Evolutionary conservation across 495 filamentous ascomycete genomes (phyloP), one percentile per base, ranked within the genome.

Genomic region (Articulospora tetracladia): DNA sequence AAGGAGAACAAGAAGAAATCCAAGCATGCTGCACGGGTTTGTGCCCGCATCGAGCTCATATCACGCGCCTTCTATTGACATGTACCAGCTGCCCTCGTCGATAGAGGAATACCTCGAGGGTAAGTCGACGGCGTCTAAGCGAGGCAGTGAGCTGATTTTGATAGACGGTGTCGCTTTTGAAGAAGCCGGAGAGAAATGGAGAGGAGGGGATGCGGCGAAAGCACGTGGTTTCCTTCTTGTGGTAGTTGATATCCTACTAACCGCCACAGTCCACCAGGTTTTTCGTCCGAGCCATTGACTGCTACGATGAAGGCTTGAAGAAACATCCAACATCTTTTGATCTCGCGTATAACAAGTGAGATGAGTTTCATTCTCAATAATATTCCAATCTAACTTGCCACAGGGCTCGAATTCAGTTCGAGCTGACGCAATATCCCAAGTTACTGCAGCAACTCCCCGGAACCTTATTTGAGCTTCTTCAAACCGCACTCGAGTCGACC

Each of bases 301-400:
- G 74, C 49, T 90, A 89, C 61, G 79, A 83, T 56, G 76, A 78
- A n/a, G 86, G 83, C 10, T 64, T 89, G 19, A 72, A 74, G 47
- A 79, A 74, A 58, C 81, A 81, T 67, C 84, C 84, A 0, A 55
- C 61, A 15, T 79, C 77, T 3, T 88, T 89, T 73, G 87, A 90
- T 72, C 67, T 89, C 47, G 85, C 86, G n/a, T 89, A 89, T 66
- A 89, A 90, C 69, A 88, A 85, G 84, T 87, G 72, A 60, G 79
- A 54, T 0, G 2, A 13, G 3, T 24, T 24, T 19, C 1, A 27
- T 20, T 23, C 7, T 6, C 15, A 22, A 12, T 22, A 13, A 17
- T n/a, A 11, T 41, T 7, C n/a, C 2, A n/a, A 12, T 30, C 23
- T 24, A 55, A 19, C 3, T 22, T 13, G 15, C 22, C 13, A 60